Evolutionary conservation across 1,139 yeast genomes (phyloP), one percentile per base, ranked within the genome.

Genomic region (Kluyveromyces sp.): DNA sequence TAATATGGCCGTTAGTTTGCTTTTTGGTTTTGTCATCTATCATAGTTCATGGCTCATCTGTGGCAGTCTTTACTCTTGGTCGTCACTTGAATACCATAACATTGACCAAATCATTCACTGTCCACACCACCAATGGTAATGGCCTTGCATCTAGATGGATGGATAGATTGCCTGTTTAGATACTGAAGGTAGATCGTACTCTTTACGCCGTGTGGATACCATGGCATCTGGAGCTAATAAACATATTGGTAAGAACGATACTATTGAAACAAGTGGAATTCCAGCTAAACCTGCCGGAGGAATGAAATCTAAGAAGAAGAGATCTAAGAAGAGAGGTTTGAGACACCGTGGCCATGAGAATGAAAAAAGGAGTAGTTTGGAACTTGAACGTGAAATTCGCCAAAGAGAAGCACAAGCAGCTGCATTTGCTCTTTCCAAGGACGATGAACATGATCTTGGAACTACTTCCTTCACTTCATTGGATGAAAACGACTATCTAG

Each of bases 11-110:
- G 1, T 75, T 88, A 6, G 87, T 85, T 1, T 81, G 92, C 39
- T 92, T 92, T 59, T 69, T 92, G 51, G 88, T 92, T 35, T 73
- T 92, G 7, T 77, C 95, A 0, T 89, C 97, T 2, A 92, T 92
- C 57, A 71, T 89, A 29, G 95, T 92, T 30, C 98, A 92, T 67
- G 98, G 98, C 10, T 90, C 97, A 0, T 89, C 97, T 0, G 96
- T 92, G 40, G 98, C 98, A 0, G 96, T 90, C 4, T 77, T 89
- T 54, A 82, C 94, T 3, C 73, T 92, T 45, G 97, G 97, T 45
- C 85, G 82, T 59, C 83, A 94, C 50, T 76, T 92, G 63, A 89
- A 90, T 68, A 82, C 95, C 51, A 83, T 92, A 83, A 88, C 96
- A 4, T 81, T 92, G 56, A 87, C 97, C 3, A 86, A 89, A 85